phyloP scores from a whole-genome alignment of 768 basidiomycete genomes.

The Suillus brevipes region DNA sequence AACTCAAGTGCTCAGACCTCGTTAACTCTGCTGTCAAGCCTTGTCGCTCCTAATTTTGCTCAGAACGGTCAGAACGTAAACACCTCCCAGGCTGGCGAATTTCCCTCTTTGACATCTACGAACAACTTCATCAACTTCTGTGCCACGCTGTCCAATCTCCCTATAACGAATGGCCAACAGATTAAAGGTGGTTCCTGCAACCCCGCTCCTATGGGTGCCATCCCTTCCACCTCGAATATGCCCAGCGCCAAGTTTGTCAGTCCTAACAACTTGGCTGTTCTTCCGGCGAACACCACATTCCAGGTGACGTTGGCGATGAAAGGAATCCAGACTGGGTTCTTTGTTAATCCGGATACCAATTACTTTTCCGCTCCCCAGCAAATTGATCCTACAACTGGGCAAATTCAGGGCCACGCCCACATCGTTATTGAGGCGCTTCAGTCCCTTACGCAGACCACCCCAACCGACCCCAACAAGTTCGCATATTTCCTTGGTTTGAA shows the following conservation, averaged over 20 bases:
- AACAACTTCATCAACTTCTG: slow-evolving; percentile 81
- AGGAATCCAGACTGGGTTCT: slow-evolving; percentile 52
- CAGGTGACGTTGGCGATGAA: slow-evolving; percentile 49
- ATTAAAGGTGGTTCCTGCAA: slow-evolving; percentile 56
- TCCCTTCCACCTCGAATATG: slow-evolving; percentile 49
- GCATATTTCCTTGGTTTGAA: slow-evolving; percentile 62
- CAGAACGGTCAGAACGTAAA: slow-evolving; percentile 44
- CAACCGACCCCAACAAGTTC: slow-evolving; percentile 51
- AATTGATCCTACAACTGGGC: slow-evolving; percentile 43
- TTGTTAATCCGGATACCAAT: slow-evolving; percentile 53
- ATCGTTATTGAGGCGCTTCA: slow-evolving; percentile 56
- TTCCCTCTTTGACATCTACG: slow-evolving; percentile 56
- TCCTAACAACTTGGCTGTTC: slow-evolving; percentile 45
- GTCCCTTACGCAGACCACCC: slow-evolving; percentile 47
- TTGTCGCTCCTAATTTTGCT: slow-evolving; percentile 57
- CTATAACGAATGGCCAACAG: slow-evolving; percentile 64
- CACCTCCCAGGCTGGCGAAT: slow-evolving; percentile 43
- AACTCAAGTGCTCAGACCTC: slow-evolving; percentile 27
- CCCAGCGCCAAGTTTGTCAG: slow-evolving; percentile 54
- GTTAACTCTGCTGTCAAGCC: slow-evolving; percentile 43
- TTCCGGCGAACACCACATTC: slow-evolving; percentile 51
- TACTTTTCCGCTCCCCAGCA: slow-evolving; percentile 60
- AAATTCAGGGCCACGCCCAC: slow-evolving; percentile 63
- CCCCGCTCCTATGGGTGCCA: slow-evolving; percentile 59
- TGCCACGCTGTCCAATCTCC: slow-evolving; percentile 42